Evolutionary conservation across 2,329 filamentous ascomycete species (phyloP).

Genomic region (Spiromastix sp.): DNA sequence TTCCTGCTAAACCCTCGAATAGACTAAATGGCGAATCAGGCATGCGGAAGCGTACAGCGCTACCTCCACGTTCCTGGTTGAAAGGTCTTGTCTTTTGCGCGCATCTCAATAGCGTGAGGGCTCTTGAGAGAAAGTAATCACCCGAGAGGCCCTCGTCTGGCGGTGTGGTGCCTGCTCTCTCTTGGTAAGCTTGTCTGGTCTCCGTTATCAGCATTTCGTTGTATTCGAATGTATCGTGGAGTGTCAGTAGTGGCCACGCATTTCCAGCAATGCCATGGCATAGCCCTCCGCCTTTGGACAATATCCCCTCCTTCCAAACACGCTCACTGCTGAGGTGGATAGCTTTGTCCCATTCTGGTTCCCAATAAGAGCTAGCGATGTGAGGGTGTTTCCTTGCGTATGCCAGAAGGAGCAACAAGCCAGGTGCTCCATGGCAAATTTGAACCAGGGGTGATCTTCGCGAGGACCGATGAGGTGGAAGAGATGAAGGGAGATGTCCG

Average conservation of each 20-base stretch:
- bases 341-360: constrained; percentile 29
- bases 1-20: constrained; percentile 31
- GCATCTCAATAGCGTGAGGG: constrained; percentile 28
- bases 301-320: constrained; percentile 32
- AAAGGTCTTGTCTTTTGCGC: constrained; percentile 28
- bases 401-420: constrained; percentile 26
- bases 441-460: constrained; percentile 26
- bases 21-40: constrained; percentile 31
- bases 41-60: constrained; percentile 23
- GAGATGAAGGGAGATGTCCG: constrained; percentile 29
- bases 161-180: constrained; percentile 8
- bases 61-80: constrained; percentile 13
- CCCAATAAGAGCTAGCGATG: constrained; percentile 22
- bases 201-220: constrained; percentile 13
- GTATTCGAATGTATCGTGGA: constrained; percentile 29
- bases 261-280: constrained; percentile 35
- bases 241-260: constrained; percentile 27
- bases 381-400: constrained; percentile 20
- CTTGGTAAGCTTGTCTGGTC: constrained; percentile 16
- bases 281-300: constrained; percentile 31
- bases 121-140: constrained; percentile 29
- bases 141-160: constrained; percentile 15
- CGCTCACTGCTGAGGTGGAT: constrained; percentile 22
- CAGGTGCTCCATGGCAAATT: constrained; percentile 32
- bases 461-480: constrained; percentile 20